Conservation (phyloP, 2,329 filamentous ascomycete genomes). For the Stachybotrys chartarum region DNA sequence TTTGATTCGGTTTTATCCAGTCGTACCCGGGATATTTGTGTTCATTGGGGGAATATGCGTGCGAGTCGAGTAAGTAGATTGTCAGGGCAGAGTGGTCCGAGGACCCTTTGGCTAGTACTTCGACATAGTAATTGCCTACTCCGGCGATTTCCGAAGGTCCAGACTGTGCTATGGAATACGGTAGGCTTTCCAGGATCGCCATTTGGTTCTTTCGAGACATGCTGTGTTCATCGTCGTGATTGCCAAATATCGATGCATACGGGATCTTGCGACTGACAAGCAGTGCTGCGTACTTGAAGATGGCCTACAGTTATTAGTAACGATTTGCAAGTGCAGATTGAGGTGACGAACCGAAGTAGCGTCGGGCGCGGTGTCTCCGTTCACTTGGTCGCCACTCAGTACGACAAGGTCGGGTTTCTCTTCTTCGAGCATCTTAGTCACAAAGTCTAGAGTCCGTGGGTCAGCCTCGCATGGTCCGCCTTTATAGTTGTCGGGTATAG, state of each 20-base stretch:
- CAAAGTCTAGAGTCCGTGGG: constrained; percentile 82
- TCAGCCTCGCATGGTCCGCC: constrained; percentile 85
- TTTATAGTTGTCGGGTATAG: constrained; percentile 66
- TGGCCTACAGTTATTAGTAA: constrained; percentile 45
- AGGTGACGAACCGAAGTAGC: constrained; percentile 64
- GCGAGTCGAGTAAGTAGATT: constrained; percentile 90
- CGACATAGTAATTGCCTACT: constrained; percentile 90
- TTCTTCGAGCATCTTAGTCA: constrained; percentile 75
- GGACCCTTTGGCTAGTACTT: constrained; percentile 72
- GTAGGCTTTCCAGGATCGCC: constrained; percentile 76
- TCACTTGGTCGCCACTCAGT: constrained; percentile 89
- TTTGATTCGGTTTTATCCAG: constrained; percentile 92
- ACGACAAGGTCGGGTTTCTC: constrained; percentile 92
- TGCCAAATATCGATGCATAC: constrained; percentile 91
- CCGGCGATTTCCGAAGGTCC: constrained; percentile 82
- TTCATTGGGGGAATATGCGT: constrained; percentile 87
- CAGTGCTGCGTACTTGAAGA: constrained; percentile 86
- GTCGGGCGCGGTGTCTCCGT: constrained; percentile 87
- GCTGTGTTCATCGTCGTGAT: constrained; percentile 90
- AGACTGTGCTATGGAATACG: constrained; percentile 79
- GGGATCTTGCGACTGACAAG: constrained; percentile 84
- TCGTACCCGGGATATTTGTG: constrained; percentile 87
- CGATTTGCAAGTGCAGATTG: background rate
- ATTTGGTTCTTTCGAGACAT: constrained; percentile 74
- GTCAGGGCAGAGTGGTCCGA: constrained; percentile 86